These are phyloP conservation scores for Phytophthora aleatoria DNA, from an alignment of 352 stramenopile genomes.

Conservation along the genomic window DNA sequence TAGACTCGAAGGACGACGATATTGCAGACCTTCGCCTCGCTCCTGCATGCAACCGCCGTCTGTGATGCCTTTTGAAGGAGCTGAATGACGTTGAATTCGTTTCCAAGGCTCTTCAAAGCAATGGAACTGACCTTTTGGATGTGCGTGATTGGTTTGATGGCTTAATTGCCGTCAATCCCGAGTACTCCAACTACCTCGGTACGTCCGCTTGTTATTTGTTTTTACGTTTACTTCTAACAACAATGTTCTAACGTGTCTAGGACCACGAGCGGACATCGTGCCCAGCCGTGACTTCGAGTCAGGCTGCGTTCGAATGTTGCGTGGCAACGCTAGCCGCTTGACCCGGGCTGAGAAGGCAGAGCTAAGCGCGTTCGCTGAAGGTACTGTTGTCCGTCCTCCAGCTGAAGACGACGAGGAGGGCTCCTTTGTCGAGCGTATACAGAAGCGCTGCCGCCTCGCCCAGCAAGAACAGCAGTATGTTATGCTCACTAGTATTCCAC, in stretches of 20 bases:
- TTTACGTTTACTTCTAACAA: neutral
- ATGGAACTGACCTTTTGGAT: neutral
- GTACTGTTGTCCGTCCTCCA: neutral
- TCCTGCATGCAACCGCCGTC: neutral
- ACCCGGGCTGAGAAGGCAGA: neutral
- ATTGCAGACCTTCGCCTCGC: neutral
- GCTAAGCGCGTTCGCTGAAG: neutral
- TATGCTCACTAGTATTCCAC: neutral
- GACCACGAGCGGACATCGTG: neutral
- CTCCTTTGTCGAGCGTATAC: neutral
- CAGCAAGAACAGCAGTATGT: neutral
- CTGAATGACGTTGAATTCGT: neutral
- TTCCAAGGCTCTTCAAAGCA: neutral
- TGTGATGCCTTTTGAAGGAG: neutral
- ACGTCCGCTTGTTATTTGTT: neutral
- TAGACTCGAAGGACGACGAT: constrained; percentile 3
- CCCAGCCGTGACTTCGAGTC: neutral
- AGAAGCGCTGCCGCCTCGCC: neutral
- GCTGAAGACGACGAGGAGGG: neutral
- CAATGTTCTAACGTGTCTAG: neutral
- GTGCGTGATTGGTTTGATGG: neutral
- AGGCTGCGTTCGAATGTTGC: neutral
- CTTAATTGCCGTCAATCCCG: neutral
- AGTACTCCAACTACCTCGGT: neutral
- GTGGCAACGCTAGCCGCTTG: neutral